A percentile compares a stretch with the other conserved stretches of the same genome.
Evolutionary conservation across 2,329 filamentous ascomycete species (phyloP).

Genomic region (Cordyceps cateniannulata): DNA sequence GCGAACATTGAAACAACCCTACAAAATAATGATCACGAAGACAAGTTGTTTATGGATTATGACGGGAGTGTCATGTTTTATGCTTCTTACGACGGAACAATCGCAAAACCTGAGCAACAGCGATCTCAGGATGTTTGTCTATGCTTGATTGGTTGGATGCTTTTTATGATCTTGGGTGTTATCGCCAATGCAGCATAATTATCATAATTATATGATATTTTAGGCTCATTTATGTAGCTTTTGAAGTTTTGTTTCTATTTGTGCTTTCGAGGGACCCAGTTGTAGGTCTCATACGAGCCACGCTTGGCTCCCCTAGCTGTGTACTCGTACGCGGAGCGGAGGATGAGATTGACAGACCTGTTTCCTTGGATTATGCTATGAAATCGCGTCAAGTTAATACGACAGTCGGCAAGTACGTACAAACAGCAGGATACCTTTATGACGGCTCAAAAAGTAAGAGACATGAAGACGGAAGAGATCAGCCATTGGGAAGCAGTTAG

Average conservation of each 20-base stretch:
- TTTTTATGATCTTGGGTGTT: not conserved
- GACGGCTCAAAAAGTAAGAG: not conserved
- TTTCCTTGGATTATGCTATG: not conserved
- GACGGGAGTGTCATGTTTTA: not conserved
- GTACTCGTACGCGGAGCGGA: not conserved
- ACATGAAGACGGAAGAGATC: not conserved
- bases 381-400: not conserved
- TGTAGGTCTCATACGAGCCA: not conserved
- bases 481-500: not conserved
- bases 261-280: not conserved
- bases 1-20: not conserved
- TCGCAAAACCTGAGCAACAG: not conserved
- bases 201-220: slow-evolving; percentile 8
- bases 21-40: not conserved
- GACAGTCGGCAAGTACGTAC: not conserved
- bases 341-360: not conserved
- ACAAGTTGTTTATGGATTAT: not conserved
- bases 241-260: not conserved
- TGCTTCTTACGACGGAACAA: not conserved
- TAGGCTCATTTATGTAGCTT: not conserved
- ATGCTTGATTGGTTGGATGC: not conserved
- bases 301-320: too few species aligned
- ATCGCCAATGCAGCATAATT: not conserved
- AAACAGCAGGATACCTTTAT: not conserved
- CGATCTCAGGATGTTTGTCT: not conserved